Evolutionary conservation across 1,284 basidiomycete genomes (phyloP), one percentile per base, ranked within the genome.

Genomic region (Mycena sp.): DNA sequence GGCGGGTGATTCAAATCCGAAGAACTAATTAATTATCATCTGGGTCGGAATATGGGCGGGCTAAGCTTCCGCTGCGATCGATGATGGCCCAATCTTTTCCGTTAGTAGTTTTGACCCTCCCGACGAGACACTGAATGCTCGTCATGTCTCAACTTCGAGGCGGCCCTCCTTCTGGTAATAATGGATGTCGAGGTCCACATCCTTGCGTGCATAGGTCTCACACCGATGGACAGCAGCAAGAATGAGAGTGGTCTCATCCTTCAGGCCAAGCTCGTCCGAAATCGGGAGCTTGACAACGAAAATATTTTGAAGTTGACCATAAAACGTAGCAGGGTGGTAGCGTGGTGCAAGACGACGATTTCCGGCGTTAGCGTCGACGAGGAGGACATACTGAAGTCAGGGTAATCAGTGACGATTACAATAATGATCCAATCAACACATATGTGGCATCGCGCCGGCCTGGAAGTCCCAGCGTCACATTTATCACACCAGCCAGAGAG

Each of bases 301-400:
- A 11, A 73, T 64, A 32, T 69, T 55, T 29, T 69, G 40, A 3
- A 73, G 65, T 50, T 72, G 67, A 1, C 72, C 71, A 41, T 68
- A 72, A 30, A 67, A 67, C 0, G 60, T 68, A 28, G 63, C 12
- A 0, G 32, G 41, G 4, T 56, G 41, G 52, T 59, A 63, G 9
- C 38, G 28, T 2, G 58, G 23, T 26, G 9, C 21, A 5, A 29
- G 38, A 12, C 40, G 43, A 23, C 3, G 40, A 6, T 45, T 41
- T 11, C 50, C 48, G 30, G 61, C 70, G 52, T 74, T 58, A 10
- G 49, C 62, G 50, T 77, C 75, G 4, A 71, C 69, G 3, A 68
- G 52, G 10, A 69, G 53, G 17, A 71, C 67, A 65, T 77, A 77
- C 76, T 74, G 14, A 21, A 43, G n/a, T n/a, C n/a, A n/a, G n/a